Conservation (phyloP, 257 asterid genomes). For the Penstemon davidsonii region DNA sequence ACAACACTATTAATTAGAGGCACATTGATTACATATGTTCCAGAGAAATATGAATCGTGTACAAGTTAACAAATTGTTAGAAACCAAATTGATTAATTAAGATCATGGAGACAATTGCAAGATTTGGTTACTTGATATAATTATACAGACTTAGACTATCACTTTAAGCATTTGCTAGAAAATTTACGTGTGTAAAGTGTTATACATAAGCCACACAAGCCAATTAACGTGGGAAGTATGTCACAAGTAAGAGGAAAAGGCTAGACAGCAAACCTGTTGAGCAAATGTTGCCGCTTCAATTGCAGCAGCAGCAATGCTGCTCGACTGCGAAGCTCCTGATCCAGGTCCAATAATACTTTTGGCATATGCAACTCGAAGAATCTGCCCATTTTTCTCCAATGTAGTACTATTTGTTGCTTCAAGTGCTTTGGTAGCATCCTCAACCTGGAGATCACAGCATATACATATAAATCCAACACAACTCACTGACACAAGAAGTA, state of each 20-base stretch:
- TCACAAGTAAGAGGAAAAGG: conserved; percentile 21
- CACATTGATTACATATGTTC: neutral
- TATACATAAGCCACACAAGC: neutral
- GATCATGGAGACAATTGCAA: no score
- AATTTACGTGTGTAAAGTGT: no score
- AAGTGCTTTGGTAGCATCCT: conserved; percentile 90
- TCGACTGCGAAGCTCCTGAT: conserved; percentile 85
- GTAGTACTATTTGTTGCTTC: conserved; percentile 92
- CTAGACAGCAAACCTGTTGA: conserved; percentile 70
- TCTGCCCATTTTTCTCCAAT: conserved; percentile 95
- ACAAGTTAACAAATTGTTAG: neutral
- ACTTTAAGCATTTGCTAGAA: no score
- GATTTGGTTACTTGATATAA: no score
- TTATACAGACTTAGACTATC: no score
- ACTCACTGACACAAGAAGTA: conserved; percentile 1
- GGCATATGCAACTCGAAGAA: conserved; percentile 98
- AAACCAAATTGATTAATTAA: no score
- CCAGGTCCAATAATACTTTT: conserved; percentile 93
- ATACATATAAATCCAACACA: conserved; percentile 20
- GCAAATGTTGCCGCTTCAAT: conserved; percentile 99
- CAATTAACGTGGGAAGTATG: neutral
- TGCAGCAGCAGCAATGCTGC: conserved; percentile 99
- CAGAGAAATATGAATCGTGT: neutral
- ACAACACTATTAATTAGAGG: neutral
- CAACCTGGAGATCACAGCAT: conserved; percentile 56